Evolutionary conservation across 441 rosid genomes (phyloP), one percentile per base, ranked within the genome.

Genomic region (Lagerstroemia fauriei): DNA sequence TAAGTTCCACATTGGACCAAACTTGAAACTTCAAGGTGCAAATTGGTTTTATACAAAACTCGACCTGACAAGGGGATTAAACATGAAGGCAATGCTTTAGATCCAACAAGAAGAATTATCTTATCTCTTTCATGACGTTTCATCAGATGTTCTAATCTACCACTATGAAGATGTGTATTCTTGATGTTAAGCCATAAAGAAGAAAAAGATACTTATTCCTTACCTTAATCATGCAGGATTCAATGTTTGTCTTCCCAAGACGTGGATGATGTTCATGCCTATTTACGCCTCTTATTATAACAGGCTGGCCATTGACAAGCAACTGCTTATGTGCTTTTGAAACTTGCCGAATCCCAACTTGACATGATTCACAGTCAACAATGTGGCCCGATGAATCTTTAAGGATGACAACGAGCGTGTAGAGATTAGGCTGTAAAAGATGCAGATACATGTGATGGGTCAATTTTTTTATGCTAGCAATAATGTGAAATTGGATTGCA

Each of bases 251-350:
- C 92, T 96, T 96, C 86, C 99, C 99, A 71, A 96, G 79, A 82
- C 98, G 92, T 51, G 99, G 99, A 89, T 96, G 99, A 92, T 96
- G 99, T 85, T 96, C 98, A 82, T 96, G 99, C 90, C 99, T 92
- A 89, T 96, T 96, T 83, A 92, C 98, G 78, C 99, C 99, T 92
- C 95, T 94, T 70, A 96, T 91, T 63, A 91, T 85, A 82, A 96
- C 94, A 9, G 99, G 96, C n/a, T 87, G 89, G 72, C 96, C 97
- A 76, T 96, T 96, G 81, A 96, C 91, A 88, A 96, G 98, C 80
- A 96, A 90, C 90, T 94, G 95, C 84, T 96, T 96, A 32, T 91
- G 94, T 82, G 98, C 95, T 91, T 91, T 96, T 72, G 95, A 92
- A 65, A 96, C 93, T 92, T 87, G 88, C 80, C 95, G 89, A 82